These are phyloP conservation scores for Laetiporus sulphureus DNA, from an alignment of 1,284 basidiomycete species.

Conservation along the genomic window DNA sequence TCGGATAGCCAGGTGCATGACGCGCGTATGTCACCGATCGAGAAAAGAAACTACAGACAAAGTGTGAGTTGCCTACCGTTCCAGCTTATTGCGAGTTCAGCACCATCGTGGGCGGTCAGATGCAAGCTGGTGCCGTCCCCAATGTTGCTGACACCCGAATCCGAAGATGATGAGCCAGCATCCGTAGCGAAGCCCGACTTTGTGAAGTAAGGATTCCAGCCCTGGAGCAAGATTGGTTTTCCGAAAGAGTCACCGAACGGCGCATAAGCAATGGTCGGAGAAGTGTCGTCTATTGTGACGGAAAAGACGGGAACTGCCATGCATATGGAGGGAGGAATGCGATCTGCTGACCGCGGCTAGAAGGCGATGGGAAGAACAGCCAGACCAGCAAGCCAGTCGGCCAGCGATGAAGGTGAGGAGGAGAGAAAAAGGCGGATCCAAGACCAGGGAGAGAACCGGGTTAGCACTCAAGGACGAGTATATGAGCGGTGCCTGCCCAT, in stretches of 20 bases:
- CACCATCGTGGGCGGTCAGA: slow-evolving; percentile 49
- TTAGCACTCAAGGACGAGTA: no score
- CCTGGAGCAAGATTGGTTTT: slow-evolving; percentile 39
- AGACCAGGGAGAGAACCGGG: no score
- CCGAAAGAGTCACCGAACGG: slow-evolving; percentile 51
- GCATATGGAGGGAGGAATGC: slow-evolving; percentile 22
- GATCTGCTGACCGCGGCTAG: slow-evolving; percentile 4
- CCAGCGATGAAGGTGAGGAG: no score
- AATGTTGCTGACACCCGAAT: slow-evolving; percentile 25
- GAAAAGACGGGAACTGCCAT: slow-evolving; percentile 41
- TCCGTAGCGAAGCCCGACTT: slow-evolving; percentile 39
- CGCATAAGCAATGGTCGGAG: slow-evolving; percentile 53
- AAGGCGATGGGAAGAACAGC: no score
- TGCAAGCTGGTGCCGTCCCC: slow-evolving; percentile 55
- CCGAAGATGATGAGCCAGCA: slow-evolving; percentile 15
- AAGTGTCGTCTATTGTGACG: slow-evolving; percentile 58
- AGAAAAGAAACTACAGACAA: no score
- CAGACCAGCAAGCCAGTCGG: no score
- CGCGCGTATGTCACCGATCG: no score
- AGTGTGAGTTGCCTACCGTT: slow-evolving; percentile 54
- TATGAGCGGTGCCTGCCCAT: no score
- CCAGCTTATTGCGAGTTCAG: slow-evolving; percentile 50
- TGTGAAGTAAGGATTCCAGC: slow-evolving; percentile 61
- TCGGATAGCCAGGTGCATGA: no score
- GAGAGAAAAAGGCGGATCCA: no score